Conservation (phyloP, 768 basidiomycete genomes). For the Ramaria sp. region DNA sequence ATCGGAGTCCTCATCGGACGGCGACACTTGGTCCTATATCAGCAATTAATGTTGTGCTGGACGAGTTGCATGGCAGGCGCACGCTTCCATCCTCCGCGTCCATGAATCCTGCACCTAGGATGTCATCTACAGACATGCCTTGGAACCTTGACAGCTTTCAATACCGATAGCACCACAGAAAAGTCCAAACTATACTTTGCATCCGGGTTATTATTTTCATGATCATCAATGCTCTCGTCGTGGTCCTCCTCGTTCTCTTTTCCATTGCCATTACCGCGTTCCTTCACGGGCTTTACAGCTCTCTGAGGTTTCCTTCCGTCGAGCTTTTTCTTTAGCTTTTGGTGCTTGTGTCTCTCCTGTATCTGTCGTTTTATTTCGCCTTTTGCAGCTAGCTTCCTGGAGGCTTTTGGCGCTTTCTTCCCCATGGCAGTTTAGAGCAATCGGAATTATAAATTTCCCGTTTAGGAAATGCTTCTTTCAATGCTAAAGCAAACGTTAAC, state of each 20-base stretch:
- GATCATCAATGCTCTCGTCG: constrained; percentile 20
- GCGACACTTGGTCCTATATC: constrained; percentile 17
- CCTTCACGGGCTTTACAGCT: constrained; percentile 23
- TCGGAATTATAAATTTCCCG: neutral
- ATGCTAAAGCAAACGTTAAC: neutral
- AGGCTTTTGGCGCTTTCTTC: constrained; percentile 64
- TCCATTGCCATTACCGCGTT: constrained; percentile 16
- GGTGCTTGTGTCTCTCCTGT: constrained; percentile 69
- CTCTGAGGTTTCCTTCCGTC: constrained; percentile 38
- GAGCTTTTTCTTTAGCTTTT: constrained; percentile 62
- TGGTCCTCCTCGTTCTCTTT: constrained; percentile 12
- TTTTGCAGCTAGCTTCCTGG: constrained; percentile 79
- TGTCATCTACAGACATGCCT: constrained; percentile 66
- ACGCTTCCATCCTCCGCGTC: constrained; percentile 40
- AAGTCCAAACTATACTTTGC: constrained; percentile 9
- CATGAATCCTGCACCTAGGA: constrained; percentile 67
- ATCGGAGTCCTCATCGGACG: constrained; percentile 21
- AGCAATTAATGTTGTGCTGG: neutral
- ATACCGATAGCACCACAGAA: neutral
- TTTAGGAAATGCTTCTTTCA: neutral
- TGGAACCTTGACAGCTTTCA: constrained; percentile 23
- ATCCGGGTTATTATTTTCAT: constrained; percentile 12
- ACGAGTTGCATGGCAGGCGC: constrained; percentile 15
- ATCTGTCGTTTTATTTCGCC: constrained; percentile 86
- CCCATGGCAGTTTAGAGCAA: constrained; percentile 25